Base-by-base conservation (phyloP, 2,329 filamentous ascomycete genomes). In the Claviceps sp. region DNA sequence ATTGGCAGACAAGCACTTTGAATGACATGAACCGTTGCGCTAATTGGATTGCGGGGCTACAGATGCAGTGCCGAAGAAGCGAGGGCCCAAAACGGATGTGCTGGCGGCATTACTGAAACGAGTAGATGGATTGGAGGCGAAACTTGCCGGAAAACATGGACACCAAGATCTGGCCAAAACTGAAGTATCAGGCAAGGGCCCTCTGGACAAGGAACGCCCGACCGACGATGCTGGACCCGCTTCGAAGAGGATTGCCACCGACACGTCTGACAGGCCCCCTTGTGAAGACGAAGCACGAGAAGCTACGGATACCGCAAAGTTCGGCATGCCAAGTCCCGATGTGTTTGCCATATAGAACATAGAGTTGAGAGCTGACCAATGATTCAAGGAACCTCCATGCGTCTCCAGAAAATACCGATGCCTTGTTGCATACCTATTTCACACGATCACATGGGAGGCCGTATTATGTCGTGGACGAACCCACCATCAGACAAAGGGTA, bases 31-130 rank as follows among this genome's bases (percentile, higher is more conserved):
- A 36, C 13, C 37, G 8, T 36, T 9, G 8, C 9, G 55, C 43
- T 41, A 13, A 50, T 41, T 20, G 50, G 6, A 8, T 40, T 54
- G n/a, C 5, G 11, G 3, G 9, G 41, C 16, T 20, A 6, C 59
- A 90, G 88, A 95, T 72, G 89, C 89, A 26, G 81, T 93, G 18
- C 89, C 89, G 0, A 94, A 94, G 70, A 94, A 94, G 66, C 77
- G 89, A 64, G 89, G 89, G 0, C 89, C 89, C 2, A 95, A 95
- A 68, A 94, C 88, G 30, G 89, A 95, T 64, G 87, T 94, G 4
- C 72, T 94, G 36, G 89, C 94, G 65, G 87, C 89, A 1, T 71
- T 94, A 8, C 64, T 94, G 54, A 94, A 91, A 67, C 78, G 89
- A 50, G 88, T 94, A 2, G 89, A 94, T 64, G 88, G 88, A 1